A percentile compares a stretch with the other conserved stretches of the same genome.
These are phyloP conservation scores for Xylaria hypoxylon DNA, from an alignment of 2,329 filamentous ascomycete species.

Conservation along the genomic window DNA sequence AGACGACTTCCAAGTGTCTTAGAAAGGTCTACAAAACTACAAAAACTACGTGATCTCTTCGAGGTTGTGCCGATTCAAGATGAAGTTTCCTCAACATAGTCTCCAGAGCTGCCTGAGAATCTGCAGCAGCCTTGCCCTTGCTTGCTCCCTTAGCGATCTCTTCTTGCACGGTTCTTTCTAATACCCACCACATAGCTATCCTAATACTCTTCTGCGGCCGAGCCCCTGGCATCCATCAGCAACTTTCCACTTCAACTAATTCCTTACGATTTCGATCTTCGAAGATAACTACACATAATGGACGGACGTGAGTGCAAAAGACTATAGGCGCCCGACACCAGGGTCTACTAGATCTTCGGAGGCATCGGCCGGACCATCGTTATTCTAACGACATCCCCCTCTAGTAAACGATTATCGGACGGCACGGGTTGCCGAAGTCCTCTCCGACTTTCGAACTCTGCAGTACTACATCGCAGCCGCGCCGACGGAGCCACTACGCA, in stretches of 20 bases:
- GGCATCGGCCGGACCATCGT: conserved; percentile 1
- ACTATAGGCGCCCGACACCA: conserved; percentile 9
- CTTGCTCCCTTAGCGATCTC: conserved; percentile 33
- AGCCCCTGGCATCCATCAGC: conserved; percentile 18
- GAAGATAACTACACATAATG: conserved; percentile 43
- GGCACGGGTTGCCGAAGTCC: conserved; percentile 70
- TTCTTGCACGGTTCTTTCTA: conserved; percentile 28
- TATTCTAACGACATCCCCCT: conserved; percentile 39
- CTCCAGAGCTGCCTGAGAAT: conserved; percentile 40
- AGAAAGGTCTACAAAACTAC: conserved; percentile 49
- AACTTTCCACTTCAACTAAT: conserved; percentile 28
- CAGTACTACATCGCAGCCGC: conserved; percentile 72
- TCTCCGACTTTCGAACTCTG: conserved; percentile 70
- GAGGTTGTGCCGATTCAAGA: conserved; percentile 39
- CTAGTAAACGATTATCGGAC: conserved; percentile 71
- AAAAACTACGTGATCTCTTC: conserved; percentile 49
- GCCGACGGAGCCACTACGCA: conserved; percentile 65
- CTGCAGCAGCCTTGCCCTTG: conserved; percentile 44
- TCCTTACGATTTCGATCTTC: conserved; percentile 10
- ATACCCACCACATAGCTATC: conserved; percentile 28
- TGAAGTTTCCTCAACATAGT: conserved; percentile 41
- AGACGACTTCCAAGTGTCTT: conserved; percentile 37
- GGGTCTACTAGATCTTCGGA: conserved; percentile 2
- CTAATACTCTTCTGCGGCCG: conserved; percentile 23
- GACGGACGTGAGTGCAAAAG: conserved; percentile 50